Conservation (phyloP, 1,139 yeast genomes). For the Taphrina pruni region DNA sequence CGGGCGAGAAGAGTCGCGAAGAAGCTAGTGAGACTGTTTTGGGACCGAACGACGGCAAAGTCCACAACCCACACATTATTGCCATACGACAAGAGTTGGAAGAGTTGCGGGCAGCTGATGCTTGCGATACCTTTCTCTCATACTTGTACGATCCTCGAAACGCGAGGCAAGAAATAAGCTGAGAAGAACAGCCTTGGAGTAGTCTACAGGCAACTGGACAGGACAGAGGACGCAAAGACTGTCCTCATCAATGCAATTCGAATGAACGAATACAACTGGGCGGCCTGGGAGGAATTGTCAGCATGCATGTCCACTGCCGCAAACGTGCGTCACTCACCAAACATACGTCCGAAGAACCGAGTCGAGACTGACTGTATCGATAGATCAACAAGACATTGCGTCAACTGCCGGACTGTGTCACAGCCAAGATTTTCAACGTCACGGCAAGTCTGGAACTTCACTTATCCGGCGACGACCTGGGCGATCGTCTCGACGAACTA, state of each 20-base stretch:
- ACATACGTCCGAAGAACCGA: too few relatives aligned
- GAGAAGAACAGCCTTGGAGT: constrained; percentile 49
- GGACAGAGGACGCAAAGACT: constrained; percentile 29
- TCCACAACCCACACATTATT: constrained; percentile 52
- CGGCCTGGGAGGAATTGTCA: constrained; percentile 86
- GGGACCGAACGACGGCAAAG: constrained; percentile 53
- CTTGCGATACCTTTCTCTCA: constrained; percentile 64
- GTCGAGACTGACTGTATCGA: neutral
- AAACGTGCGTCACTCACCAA: constrained; percentile 51
- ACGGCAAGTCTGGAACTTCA: constrained; percentile 79
- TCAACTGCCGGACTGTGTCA: constrained; percentile 54
- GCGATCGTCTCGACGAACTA: constrained; percentile 59
- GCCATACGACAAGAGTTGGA: constrained; percentile 51
- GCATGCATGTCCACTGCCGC: constrained; percentile 57
- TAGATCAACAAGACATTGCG: constrained; percentile 43
- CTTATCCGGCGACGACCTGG: constrained; percentile 65
- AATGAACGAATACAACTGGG: constrained; percentile 65
- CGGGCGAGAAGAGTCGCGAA: constrained; percentile 74
- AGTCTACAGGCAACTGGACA: constrained; percentile 48
- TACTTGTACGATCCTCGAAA: constrained; percentile 57
- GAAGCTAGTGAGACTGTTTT: constrained; percentile 75
- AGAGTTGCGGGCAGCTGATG: constrained; percentile 43
- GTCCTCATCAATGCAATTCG: constrained; percentile 57
- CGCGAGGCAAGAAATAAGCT: neutral
- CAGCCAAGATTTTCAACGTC: constrained; percentile 73